Percentiles rank a stretch among this genome's conserved stretches.
phyloP scores from a whole-genome alignment of 1,284 basidiomycete genomes.

The Leccinum subfulvum region DNA sequence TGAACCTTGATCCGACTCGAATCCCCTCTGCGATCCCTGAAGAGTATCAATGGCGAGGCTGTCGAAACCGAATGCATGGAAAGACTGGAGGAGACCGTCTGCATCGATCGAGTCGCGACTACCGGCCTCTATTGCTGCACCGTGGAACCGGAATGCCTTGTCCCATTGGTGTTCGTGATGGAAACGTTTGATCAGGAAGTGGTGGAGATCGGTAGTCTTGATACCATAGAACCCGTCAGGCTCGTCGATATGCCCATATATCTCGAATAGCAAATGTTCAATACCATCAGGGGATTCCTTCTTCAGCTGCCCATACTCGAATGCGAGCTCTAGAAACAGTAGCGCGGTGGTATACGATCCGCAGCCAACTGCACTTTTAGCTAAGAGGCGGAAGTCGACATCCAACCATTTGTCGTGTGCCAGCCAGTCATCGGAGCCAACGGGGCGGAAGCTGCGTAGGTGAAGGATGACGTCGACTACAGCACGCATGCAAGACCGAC shows the following conservation, averaged over 20 bases:
- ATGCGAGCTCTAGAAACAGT: constrained; percentile 83
- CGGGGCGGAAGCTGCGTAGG: constrained; percentile 65
- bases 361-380: constrained; percentile 71
- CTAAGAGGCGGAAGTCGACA: constrained; percentile 75
- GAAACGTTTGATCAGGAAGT: constrained; percentile 80
- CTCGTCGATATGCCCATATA: constrained; percentile 94
- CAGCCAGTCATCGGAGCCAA: constrained; percentile 48
- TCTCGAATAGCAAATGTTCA: constrained; percentile 80
- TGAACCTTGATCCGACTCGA: constrained; percentile 36
- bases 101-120: constrained; percentile 39
- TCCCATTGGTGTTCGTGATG: constrained; percentile 93
- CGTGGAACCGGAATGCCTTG: constrained; percentile 87
- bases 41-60: constrained; percentile 70
- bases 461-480: constrained; percentile 83
- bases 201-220: constrained; percentile 68
- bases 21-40: constrained; percentile 40
- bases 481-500: constrained; percentile 52
- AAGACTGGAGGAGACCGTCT: constrained; percentile 67
- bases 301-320: constrained; percentile 46
- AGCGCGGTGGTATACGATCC: constrained; percentile 87
- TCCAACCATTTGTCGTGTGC: constrained; percentile 81
- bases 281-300: constrained; percentile 32
- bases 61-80: constrained; percentile 88
- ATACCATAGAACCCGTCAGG: constrained; percentile 98
- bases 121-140: constrained; percentile 75